Percentiles rank a stretch among this genome's conserved stretches.
phyloP scores from a whole-genome alignment of 176 grass and related monocot species.

The Oryza glaberrima region DNA sequence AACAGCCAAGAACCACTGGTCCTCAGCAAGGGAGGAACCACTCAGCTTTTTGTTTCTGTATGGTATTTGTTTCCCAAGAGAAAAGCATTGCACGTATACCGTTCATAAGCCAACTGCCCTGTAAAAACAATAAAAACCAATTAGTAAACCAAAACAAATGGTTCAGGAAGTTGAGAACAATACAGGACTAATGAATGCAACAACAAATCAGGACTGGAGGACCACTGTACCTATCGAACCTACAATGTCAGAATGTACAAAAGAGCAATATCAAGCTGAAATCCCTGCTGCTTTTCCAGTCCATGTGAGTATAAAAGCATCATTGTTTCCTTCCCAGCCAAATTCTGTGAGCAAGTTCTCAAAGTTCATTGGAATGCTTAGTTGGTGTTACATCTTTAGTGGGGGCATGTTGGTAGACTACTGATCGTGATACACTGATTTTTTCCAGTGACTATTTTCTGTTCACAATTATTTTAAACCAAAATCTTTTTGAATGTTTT shows the following conservation, averaged over 20 bases:
- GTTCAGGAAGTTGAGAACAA: not conserved
- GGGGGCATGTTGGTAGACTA: not conserved
- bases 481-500: not conserved
- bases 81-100: not conserved
- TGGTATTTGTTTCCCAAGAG: not conserved
- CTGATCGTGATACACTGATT: not conserved
- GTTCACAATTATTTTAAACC: not conserved
- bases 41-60: not conserved
- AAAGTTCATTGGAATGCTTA: not conserved
- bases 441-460: not conserved
- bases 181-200: not conserved
- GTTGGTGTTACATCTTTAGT: conserved; percentile 17
- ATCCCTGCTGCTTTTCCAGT: not conserved
- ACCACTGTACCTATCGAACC: not conserved
- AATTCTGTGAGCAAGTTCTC: not conserved
- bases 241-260: not conserved
- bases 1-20: not conserved
- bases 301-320: not conserved
- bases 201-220: not conserved
- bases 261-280: not conserved
- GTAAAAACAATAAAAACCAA: conserved; percentile 17
- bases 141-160: not conserved
- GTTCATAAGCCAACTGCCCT: conserved; percentile 6
- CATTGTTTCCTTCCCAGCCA: not conserved
- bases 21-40: not conserved